A percentile compares a stretch with the other conserved stretches of the same genome.
Conservation (phyloP, 768 basidiomycete species). For the Boletus tomentosulus region DNA sequence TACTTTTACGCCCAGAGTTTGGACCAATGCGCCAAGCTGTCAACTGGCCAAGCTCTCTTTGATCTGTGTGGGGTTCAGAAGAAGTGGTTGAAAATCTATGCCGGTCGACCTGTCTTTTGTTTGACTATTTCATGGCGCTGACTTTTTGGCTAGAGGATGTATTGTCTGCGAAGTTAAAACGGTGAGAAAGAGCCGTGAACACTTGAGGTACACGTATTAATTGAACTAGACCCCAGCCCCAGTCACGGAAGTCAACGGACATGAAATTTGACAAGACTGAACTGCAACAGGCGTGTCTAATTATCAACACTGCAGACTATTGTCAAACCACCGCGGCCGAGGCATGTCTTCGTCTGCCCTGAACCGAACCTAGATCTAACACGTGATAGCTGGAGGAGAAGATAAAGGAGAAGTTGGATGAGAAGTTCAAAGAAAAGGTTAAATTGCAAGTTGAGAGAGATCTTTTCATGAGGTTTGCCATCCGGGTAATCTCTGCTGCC, state of each 20-base stretch:
- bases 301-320: conserved; percentile 97
- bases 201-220: background rate
- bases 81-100: conserved; percentile 94
- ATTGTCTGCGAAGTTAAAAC: conserved; percentile 66
- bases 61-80: conserved; percentile 79
- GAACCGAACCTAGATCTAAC: background rate
- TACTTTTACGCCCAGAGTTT: conserved; percentile 95
- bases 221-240: conserved; percentile 36
- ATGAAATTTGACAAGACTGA: conserved; percentile 72
- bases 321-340: conserved; percentile 89
- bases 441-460: conserved; percentile 84
- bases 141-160: conserved; percentile 70
- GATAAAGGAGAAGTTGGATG: conserved; percentile 75
- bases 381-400: conserved; percentile 80
- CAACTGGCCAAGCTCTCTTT: conserved; percentile 77
- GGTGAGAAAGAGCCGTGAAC: conserved; percentile 38
- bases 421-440: conserved; percentile 73
- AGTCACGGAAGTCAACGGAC: conserved; percentile 69
- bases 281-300: conserved; percentile 77
- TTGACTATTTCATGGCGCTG: background rate
- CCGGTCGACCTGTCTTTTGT: conserved; percentile 48
- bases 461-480: conserved; percentile 74
- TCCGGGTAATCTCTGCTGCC: background rate
- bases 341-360: conserved; percentile 37
- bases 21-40: conserved; percentile 90